Conservation (phyloP, 805 yeast species). For the Saccharomycopsis schoenii region DNA sequence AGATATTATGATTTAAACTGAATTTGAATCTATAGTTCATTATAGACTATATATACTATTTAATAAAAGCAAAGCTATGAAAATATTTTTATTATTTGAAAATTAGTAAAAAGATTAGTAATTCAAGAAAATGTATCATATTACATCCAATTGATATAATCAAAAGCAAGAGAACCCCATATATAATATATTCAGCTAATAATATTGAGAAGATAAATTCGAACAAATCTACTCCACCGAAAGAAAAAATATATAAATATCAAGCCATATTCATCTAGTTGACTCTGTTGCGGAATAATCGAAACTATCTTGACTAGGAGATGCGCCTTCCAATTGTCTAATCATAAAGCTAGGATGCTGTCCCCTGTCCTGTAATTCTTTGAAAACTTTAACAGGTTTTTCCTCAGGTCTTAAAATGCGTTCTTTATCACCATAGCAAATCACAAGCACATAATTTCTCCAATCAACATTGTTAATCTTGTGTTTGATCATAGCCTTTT, state of each 20-base stretch:
- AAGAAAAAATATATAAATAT: neutral
- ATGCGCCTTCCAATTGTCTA: slow-evolving; percentile 56
- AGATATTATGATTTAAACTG: slow-evolving; percentile 32
- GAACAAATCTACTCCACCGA: neutral
- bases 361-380: slow-evolving; percentile 77
- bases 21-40: neutral
- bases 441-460: slow-evolving; percentile 80
- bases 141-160: too few relatives aligned
- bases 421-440: slow-evolving; percentile 87
- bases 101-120: neutral
- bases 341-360: slow-evolving; percentile 88
- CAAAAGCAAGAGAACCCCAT: too few relatives aligned
- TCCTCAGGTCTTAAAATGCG: slow-evolving; percentile 75
- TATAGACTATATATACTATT: too few relatives aligned
- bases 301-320: slow-evolving; percentile 9
- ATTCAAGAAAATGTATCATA: neutral
- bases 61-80: neutral
- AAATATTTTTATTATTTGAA: neutral
- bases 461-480: slow-evolving; percentile 70
- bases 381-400: slow-evolving; percentile 77
- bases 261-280: neutral
- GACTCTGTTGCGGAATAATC: slow-evolving; percentile 1
- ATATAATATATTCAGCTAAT: too few relatives aligned
- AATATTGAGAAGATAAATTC: neutral
- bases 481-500: slow-evolving; percentile 82